Evolutionary conservation across 192 early-diverging fungal genomes (phyloP).

Genomic region (Coemansia pectinata): DNA sequence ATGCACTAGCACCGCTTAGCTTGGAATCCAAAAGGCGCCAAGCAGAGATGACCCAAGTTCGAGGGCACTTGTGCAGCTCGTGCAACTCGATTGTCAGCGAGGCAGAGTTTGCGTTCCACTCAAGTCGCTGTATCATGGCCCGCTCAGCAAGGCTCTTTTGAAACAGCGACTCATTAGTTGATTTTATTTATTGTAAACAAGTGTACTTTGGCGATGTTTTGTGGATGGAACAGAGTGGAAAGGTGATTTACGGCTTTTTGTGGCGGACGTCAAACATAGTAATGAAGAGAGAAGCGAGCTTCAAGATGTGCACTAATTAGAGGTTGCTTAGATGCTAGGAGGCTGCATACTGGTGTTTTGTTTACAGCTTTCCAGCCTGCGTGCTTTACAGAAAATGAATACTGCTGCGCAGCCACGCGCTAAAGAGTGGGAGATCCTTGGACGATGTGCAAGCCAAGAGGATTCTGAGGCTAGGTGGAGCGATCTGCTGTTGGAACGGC

Average conservation of each 20-base stretch:
- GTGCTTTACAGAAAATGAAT: background rate
- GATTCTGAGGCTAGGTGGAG: background rate
- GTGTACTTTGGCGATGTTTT: background rate
- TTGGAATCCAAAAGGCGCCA: constrained; percentile 1
- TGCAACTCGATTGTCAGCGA: constrained; percentile 2
- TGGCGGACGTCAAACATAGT: background rate
- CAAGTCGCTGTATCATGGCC: background rate
- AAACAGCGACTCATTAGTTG: background rate
- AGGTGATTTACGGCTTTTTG: background rate
- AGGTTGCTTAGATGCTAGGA: background rate
- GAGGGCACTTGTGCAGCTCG: constrained; percentile 3
- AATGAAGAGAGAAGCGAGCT: background rate
- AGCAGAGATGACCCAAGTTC: background rate
- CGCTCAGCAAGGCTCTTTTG: background rate
- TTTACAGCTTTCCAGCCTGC: background rate
- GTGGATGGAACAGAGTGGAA: background rate
- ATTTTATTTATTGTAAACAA: background rate
- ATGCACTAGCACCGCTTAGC: background rate
- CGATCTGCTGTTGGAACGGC: background rate
- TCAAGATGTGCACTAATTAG: background rate
- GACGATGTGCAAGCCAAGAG: background rate
- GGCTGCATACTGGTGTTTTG: background rate
- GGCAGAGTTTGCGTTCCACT: constrained; percentile 1
- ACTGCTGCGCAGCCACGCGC: background rate
- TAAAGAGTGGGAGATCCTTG: background rate